Evolutionary conservation across 2,329 filamentous ascomycete species (phyloP), one percentile per base, ranked within the genome.

Genomic region (Trichoderma endophyticum): DNA sequence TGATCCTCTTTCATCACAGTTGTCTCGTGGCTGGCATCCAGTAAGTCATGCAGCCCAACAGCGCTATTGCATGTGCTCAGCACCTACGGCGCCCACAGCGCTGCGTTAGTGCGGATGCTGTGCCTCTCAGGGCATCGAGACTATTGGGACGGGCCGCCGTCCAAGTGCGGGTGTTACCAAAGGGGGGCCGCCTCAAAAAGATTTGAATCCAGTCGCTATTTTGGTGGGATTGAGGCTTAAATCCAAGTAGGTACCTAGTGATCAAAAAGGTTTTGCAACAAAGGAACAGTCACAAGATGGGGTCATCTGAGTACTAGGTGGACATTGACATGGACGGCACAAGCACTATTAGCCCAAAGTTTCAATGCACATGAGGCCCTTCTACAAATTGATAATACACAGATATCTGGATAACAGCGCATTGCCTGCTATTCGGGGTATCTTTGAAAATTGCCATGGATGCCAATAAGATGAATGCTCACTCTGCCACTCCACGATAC

Each of bases 1-100:
- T 34, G 32, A 34, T 34, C 32, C 32, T 34, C 32, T 34, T 67
- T 67, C 7, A 28, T 36, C 21, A 30, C 28, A 60, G 57, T 61
- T 61, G 57, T 70, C 67, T 61, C 57, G 21, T 70, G 39, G 67
- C 57, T 62, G 67, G 57, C 39, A 54, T 34, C 67, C 39, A 43
- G 30, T 28, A 34, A 39, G 61, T 62, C 67, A 70, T 70, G 67
- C 67, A 54, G 57, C 67, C 30, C 60, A 61, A 39, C 39, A 51
- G 66, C 56, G 39, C 56, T 51, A 67, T 48, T 64, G 11, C 24
- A 21, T 26, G n/a, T 24, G 43, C 11, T 57, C 18, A n/a, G 39
- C 54, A 26, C 28, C 57, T 7, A 36, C 34, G 43, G 67, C 39
- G 67, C 56, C 67, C 21, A 51, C 34, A 56, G 28, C 34, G 54